Conservation (phyloP, 495 filamentous ascomycete species). For the Tetracladium marchalianum region DNA sequence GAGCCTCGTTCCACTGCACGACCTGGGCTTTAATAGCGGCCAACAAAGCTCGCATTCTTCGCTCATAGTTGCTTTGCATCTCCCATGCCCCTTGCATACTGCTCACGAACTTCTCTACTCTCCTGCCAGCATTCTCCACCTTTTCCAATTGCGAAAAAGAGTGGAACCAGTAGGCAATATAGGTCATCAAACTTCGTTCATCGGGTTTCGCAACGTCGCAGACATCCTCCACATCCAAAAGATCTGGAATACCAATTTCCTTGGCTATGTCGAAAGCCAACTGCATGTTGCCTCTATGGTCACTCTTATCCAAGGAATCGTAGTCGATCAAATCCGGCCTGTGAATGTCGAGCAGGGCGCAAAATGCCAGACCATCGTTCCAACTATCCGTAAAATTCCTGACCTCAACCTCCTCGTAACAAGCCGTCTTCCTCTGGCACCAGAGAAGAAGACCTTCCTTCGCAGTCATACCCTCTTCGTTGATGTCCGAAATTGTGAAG, state of each 20-base stretch:
- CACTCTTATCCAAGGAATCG: constrained; percentile 83
- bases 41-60: constrained; percentile 71
- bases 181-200: constrained; percentile 95
- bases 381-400: constrained; percentile 89
- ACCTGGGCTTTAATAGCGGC: constrained; percentile 62
- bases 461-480: constrained; percentile 91
- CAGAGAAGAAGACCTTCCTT: constrained; percentile 92
- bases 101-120: constrained; percentile 96
- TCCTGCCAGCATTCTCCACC: constrained; percentile 90
- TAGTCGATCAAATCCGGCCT: constrained; percentile 96
- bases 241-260: constrained; percentile 92
- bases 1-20: constrained; percentile 63
- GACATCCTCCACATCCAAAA: constrained; percentile 96
- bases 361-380: constrained; percentile 98
- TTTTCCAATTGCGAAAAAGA: constrained; percentile 97
- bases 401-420: constrained; percentile 93
- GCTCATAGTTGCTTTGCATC: constrained; percentile 94
- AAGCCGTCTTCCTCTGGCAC: constrained; percentile 98
- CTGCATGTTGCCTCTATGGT: constrained; percentile 96
- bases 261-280: constrained; percentile 93
- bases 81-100: constrained; percentile 99
- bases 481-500: constrained; percentile 98
- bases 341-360: constrained; percentile 92
- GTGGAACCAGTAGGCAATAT: constrained; percentile 99
- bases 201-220: constrained; percentile 94